Evolutionary conservation across 495 filamentous ascomycete genomes (phyloP).

Genomic region (Lepidopterella palustris): DNA sequence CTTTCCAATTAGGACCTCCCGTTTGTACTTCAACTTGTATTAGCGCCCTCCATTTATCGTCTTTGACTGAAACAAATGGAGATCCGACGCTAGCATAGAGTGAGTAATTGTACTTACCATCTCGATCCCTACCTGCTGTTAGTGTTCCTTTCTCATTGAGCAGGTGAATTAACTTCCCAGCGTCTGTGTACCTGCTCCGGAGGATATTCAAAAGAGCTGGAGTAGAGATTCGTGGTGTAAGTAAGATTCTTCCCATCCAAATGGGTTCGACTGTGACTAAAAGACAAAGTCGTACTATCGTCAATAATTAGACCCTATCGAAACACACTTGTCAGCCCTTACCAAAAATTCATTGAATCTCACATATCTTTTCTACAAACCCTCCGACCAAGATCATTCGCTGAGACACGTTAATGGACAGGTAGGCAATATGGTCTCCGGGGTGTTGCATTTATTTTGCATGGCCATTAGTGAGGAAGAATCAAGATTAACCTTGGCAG

Average conservation of each 20-base stretch:
- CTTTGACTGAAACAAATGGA: neutral
- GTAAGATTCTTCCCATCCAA: neutral
- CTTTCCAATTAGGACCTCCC: neutral
- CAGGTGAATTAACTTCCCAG: too few species aligned
- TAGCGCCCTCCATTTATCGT: neutral
- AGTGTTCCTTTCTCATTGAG: too few species aligned
- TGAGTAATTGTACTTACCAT: neutral
- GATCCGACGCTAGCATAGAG: neutral
- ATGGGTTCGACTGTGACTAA: neutral
- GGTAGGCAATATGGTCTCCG: neutral
- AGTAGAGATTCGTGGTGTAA: neutral
- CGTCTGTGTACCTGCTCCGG: neutral
- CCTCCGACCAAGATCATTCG: conserved; percentile 35
- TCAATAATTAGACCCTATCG: conserved; percentile 6
- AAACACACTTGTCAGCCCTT: conserved; percentile 9
- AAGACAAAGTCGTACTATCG: conserved; percentile 1
- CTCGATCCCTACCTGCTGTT: too few species aligned
- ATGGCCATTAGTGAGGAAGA: too few species aligned
- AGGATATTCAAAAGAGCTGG: neutral
- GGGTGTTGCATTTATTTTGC: too few species aligned
- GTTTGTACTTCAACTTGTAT: neutral
- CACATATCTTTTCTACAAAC: conserved; percentile 24
- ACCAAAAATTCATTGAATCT: neutral
- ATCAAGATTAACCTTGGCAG: conserved; percentile 12
- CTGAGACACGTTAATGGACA: too few species aligned